Evolutionary conservation across 1,284 basidiomycete species (phyloP), one percentile per base, ranked within the genome.

Genomic region (Trichosporon ovoides): DNA sequence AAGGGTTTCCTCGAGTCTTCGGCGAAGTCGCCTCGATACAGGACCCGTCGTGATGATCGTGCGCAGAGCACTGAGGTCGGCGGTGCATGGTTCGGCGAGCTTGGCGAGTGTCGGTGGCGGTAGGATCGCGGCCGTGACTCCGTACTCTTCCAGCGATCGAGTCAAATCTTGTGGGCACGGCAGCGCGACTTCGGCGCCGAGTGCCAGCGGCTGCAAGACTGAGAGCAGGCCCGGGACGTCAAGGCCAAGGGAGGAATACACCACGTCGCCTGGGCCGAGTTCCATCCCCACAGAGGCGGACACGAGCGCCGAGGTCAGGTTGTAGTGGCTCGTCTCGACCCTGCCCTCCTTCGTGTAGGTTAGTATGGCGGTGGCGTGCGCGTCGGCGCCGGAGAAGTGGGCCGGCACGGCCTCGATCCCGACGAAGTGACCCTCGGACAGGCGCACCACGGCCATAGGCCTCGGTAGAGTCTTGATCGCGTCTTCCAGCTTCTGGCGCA

Each of bases 401-500:
- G 35, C 35, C 20, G 11, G 4, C 40, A 24, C 40, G 2, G 18
- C 19, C 20, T 3, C 19, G 18, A 6, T 11, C 38, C 22, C 38
- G 38, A 2, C 12, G 19, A 7, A 2, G 22, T 16, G 40, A 7
- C 14, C 40, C 20, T 43, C 38, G 19, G 13, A 43, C 20, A 43
- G 20, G n/a, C n/a, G n/a, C n/a, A 59, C 38, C 13, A 55, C 53
- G n/a, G 66, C 52, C 7, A 66, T 14, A n/a, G 40, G 38, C n/a
- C n/a, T 16, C 18, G 60, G 53, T 57, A n/a, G 66, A 31, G 40
- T 62, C 40, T 34, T 66, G 31, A 10, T 75, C 66, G 34, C 66
- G 59, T 14, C 67, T 49, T 20, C 73, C 62, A 24, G 63, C 56
- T 7, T 19, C 0, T 77, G 69, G 14, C 77, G 56, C 6, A 84